A percentile compares a stretch with the other conserved stretches of the same genome.
phyloP scores from a whole-genome alignment of 1,284 basidiomycete species.

The Irpex sp. region DNA sequence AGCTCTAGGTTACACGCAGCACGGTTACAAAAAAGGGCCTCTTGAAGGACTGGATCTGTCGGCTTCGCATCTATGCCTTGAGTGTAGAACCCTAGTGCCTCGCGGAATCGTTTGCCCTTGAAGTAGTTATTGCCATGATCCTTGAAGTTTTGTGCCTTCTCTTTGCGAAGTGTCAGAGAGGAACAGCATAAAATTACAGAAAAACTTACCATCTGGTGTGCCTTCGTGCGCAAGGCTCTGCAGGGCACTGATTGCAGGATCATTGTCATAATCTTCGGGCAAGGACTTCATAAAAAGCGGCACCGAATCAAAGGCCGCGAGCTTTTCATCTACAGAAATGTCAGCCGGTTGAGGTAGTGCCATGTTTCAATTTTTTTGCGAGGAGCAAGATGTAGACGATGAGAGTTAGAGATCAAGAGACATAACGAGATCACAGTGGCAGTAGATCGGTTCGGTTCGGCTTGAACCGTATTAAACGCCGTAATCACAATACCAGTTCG shows the following conservation, averaged over 20 bases:
- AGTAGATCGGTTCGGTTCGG: background rate
- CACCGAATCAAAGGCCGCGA: constrained; percentile 51
- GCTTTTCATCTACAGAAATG: constrained; percentile 40
- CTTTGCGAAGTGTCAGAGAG: constrained; percentile 36
- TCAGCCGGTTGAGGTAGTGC: constrained; percentile 31
- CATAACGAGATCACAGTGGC: background rate
- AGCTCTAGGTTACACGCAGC: constrained; percentile 92
- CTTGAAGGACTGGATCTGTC: constrained; percentile 54
- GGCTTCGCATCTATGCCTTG: constrained; percentile 87
- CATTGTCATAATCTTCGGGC: constrained; percentile 63
- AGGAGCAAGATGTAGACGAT: background rate
- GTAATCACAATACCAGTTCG: background rate
- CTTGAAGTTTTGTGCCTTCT: constrained; percentile 91
- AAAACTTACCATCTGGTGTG: constrained; percentile 83
- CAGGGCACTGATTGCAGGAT: constrained; percentile 76
- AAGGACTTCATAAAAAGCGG: constrained; percentile 94
- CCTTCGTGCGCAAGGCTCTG: constrained; percentile 88
- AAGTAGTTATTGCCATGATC: constrained; percentile 95
- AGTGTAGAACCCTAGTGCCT: constrained; percentile 88
- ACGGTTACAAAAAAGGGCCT: constrained; percentile 82
- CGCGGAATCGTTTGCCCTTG: constrained; percentile 79
- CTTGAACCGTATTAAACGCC: background rate
- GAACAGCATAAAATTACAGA: background rate
- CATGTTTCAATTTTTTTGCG: background rate
- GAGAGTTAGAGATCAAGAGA: background rate